These are phyloP conservation scores for Saccharomycopsis oosterbeekiorum DNA, from an alignment of 805 yeast genomes.

Conservation along the genomic window DNA sequence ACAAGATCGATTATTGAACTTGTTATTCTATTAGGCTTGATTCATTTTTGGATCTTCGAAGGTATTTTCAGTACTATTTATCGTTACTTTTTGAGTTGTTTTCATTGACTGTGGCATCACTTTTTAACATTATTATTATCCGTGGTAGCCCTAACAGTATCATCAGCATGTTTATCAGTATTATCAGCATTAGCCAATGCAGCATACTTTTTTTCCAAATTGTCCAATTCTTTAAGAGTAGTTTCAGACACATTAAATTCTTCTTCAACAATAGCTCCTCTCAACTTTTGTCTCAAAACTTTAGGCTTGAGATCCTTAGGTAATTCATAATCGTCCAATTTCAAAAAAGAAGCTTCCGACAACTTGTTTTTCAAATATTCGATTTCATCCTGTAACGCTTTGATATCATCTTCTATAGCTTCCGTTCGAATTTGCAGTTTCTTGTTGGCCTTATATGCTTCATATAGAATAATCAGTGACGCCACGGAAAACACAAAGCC, in stretches of 20 bases:
- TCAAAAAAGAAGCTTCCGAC: conserved; percentile 28
- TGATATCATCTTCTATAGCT: conserved; percentile 61
- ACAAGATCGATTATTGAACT: too few relatives aligned
- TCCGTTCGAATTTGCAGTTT: conserved; percentile 56
- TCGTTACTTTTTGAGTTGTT: too few relatives aligned
- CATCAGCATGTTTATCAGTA: background rate
- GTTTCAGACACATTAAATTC: background rate
- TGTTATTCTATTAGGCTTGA: too few relatives aligned
- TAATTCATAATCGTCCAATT: conserved; percentile 40
- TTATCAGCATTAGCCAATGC: background rate
- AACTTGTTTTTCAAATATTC: conserved; percentile 44
- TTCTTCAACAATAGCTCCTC: background rate
- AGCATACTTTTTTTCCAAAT: conserved; percentile 6
- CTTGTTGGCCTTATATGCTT: conserved; percentile 55
- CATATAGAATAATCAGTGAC: conserved; percentile 64
- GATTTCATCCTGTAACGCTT: conserved; percentile 60
- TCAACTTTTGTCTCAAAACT: conserved; percentile 26
- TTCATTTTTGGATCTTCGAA: too few relatives aligned
- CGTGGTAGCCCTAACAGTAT: background rate
- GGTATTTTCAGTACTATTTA: too few relatives aligned
- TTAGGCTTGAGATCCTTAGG: conserved; percentile 38
- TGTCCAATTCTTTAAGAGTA: background rate
- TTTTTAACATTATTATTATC: background rate
- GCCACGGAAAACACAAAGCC: conserved; percentile 72
- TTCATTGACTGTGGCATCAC: background rate